phyloP scores from a whole-genome alignment of 2,329 filamentous ascomycete species.

The Diaporthe nobilis region DNA sequence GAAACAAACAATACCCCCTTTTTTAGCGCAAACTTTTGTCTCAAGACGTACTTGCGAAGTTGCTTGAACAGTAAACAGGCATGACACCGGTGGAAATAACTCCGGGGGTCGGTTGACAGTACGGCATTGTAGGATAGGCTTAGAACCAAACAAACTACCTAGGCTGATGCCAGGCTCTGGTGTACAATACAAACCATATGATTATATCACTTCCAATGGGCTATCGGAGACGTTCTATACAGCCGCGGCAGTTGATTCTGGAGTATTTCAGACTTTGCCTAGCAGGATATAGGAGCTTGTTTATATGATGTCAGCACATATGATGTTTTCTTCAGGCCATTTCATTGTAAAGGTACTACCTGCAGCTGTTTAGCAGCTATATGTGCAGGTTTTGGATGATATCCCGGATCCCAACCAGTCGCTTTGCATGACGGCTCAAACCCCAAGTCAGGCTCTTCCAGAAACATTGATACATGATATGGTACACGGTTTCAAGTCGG shows the following conservation, averaged over 20 bases:
- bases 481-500: not conserved
- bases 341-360: not conserved
- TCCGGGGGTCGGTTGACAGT: not conserved
- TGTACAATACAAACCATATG: not conserved
- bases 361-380: too few species aligned
- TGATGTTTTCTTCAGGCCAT: not conserved
- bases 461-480: not conserved
- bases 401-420: not conserved
- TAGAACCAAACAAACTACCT: not conserved
- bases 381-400: not conserved
- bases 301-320: not conserved
- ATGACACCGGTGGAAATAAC: not conserved
- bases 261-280: not conserved
- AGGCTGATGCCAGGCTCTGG: not conserved
- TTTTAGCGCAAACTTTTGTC: not conserved
- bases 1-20: not conserved
- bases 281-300: too few species aligned
- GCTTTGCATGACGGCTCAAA: not conserved
- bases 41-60: not conserved
- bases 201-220: not conserved
- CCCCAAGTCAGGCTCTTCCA: not conserved
- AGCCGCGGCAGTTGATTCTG: not conserved
- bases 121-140: not conserved
- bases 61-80: not conserved
- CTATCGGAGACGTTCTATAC: not conserved